Evolutionary conservation across 75 land plant genomes (phyloP).

Genomic region (Isoetes taiwanensis): DNA sequence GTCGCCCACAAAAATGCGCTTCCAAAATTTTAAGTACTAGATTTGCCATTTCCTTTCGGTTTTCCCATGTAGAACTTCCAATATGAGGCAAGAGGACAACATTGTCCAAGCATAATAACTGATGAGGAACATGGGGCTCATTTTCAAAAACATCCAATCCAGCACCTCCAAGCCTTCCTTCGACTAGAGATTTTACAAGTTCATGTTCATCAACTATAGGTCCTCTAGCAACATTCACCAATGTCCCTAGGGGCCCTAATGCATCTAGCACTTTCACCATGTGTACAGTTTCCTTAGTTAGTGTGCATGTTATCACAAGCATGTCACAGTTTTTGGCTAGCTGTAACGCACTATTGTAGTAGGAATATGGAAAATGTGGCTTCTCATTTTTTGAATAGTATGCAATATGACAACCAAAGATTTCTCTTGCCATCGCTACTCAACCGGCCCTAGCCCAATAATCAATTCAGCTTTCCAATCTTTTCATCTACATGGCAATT

Average conservation of each 20-base stretch:
- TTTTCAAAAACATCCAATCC: constrained; percentile 87
- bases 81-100: constrained; percentile 87
- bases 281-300: constrained; percentile 56
- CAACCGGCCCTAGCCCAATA: constrained; percentile 89
- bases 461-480: too few species aligned
- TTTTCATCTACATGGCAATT: too few species aligned
- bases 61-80: constrained; percentile 67
- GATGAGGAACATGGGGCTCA: constrained; percentile 77
- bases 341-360: constrained; percentile 43
- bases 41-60: constrained; percentile 71
- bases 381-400: constrained; percentile 70
- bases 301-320: constrained; percentile 65
- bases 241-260: constrained; percentile 65
- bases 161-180: constrained; percentile 72
- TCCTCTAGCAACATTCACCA: constrained; percentile 79
- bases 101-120: constrained; percentile 64
- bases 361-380: constrained; percentile 37
- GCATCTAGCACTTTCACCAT: constrained; percentile 82
- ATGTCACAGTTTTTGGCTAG: constrained; percentile 58
- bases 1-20: constrained; percentile 59
- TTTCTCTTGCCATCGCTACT: constrained; percentile 75
- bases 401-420: constrained; percentile 58
- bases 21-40: constrained; percentile 77
- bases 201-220: constrained; percentile 72
- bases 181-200: constrained; percentile 68